A percentile compares a stretch with the other conserved stretches of the same genome.
Conservation (phyloP, 768 basidiomycete genomes). For the Lactarius sanguifluus region DNA sequence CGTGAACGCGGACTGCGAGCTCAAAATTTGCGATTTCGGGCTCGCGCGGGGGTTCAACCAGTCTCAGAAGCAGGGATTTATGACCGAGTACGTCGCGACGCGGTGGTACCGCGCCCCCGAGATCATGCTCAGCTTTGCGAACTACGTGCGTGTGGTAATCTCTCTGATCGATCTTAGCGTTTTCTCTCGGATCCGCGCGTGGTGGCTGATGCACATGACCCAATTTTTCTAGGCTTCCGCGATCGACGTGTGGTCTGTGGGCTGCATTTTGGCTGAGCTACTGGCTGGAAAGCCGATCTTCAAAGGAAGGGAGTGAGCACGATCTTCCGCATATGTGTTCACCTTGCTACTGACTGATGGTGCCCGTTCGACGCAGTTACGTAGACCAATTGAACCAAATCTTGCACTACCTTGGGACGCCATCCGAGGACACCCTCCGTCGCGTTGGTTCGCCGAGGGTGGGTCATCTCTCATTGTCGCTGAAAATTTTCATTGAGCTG, state of each 20-base stretch:
- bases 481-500: neutral
- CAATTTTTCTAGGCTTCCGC: slow-evolving; percentile 62
- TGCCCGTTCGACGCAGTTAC: slow-evolving; percentile 54
- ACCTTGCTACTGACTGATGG: slow-evolving; percentile 11
- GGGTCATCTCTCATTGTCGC: slow-evolving; percentile 32
- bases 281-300: slow-evolving; percentile 93
- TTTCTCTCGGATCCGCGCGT: no score
- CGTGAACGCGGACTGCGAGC: slow-evolving; percentile 97
- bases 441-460: slow-evolving; percentile 95
- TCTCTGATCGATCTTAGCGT: neutral
- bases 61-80: slow-evolving; percentile 89
- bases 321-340: neutral
- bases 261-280: slow-evolving; percentile 92
- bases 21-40: slow-evolving; percentile 99
- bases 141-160: slow-evolving; percentile 62
- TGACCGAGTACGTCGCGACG: slow-evolving; percentile 99
- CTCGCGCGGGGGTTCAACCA: slow-evolving; percentile 92
- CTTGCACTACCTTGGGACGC: slow-evolving; percentile 96
- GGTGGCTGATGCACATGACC: slow-evolving; percentile 27
- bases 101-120: slow-evolving; percentile 98
- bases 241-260: slow-evolving; percentile 96
- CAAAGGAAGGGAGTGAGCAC: slow-evolving; percentile 91
- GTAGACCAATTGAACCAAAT: slow-evolving; percentile 99
- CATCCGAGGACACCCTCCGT: slow-evolving; percentile 92
- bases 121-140: slow-evolving; percentile 97